These are phyloP conservation scores for Wickerhamiella alocasiicola DNA, from an alignment of 805 yeast species.

Conservation along the genomic window DNA sequence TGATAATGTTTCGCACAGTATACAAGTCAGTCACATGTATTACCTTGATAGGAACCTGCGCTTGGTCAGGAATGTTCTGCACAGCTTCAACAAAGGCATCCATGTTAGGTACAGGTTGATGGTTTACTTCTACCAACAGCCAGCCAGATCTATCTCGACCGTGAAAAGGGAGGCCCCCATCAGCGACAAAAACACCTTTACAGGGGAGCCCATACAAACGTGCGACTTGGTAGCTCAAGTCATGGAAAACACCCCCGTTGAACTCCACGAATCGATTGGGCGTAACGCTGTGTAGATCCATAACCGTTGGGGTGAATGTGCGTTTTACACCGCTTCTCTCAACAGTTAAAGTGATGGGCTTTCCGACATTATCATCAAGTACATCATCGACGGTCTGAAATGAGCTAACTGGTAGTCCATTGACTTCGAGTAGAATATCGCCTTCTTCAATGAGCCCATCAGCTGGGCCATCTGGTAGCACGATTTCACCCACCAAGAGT, in stretches of 20 bases:
- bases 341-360: constrained; percentile 41
- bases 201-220: constrained; percentile 74
- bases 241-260: constrained; percentile 78
- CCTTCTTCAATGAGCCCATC: constrained; percentile 66
- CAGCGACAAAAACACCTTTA: constrained; percentile 66
- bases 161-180: constrained; percentile 63
- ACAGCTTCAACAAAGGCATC: constrained; percentile 69
- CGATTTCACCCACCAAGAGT: constrained; percentile 66
- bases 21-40: constrained; percentile 75
- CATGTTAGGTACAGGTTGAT: constrained; percentile 57
- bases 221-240: constrained; percentile 79
- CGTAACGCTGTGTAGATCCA: constrained; percentile 68
- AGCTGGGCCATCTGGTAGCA: constrained; percentile 79
- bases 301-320: constrained; percentile 41
- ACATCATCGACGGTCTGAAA: constrained; percentile 76
- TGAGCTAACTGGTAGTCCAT: constrained; percentile 49
- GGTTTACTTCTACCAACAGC: constrained; percentile 69
- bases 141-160: constrained; percentile 54
- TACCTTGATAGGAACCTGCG: constrained; percentile 55
- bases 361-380: constrained; percentile 57
- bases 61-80: constrained; percentile 62
- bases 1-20: constrained; percentile 51
- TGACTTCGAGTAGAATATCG: constrained; percentile 65
- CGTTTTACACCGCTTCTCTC: constrained; percentile 65
- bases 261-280: constrained; percentile 73